These are phyloP conservation scores for Cichorium intybus DNA, from an alignment of 140 eudicot genomes.

Conservation along the genomic window DNA sequence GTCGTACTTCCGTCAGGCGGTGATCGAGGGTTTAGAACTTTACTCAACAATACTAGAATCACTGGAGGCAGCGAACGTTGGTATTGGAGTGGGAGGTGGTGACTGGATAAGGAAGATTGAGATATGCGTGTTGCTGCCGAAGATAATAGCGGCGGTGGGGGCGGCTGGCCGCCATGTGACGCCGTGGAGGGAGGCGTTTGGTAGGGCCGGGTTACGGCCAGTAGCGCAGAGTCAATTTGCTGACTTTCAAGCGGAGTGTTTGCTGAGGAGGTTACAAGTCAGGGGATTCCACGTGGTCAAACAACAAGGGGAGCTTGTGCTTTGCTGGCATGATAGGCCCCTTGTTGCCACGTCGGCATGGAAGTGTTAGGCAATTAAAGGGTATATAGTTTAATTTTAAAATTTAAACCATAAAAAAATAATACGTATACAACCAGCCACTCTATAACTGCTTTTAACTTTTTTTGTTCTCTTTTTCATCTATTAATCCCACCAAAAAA, in stretches of 20 bases:
- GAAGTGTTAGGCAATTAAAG: conserved; percentile 44
- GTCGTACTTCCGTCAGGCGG: conserved; percentile 52
- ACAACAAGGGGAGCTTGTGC: conserved; percentile 87
- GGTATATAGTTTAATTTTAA: background rate
- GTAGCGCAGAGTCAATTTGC: conserved; percentile 78
- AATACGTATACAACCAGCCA: background rate
- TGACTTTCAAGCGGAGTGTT: conserved; percentile 81
- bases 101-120: conserved; percentile 76
- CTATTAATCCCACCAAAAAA: background rate
- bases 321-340: conserved; percentile 93
- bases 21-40: conserved; percentile 76
- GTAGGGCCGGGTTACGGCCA: conserved; percentile 61
- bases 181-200: conserved; percentile 81
- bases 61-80: conserved; percentile 61
- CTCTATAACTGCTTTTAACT: background rate
- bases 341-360: conserved; percentile 90
- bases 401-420: background rate
- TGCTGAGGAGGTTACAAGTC: conserved; percentile 64
- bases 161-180: conserved; percentile 47
- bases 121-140: conserved; percentile 65
- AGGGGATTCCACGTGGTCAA: conserved; percentile 88
- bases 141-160: conserved; percentile 59
- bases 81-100: conserved; percentile 38
- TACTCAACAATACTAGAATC: conserved; percentile 77
- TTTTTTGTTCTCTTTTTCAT: background rate